Percentiles rank a stretch among this genome's conserved stretches.
phyloP scores from a whole-genome alignment of 257 asterid species.

The Rauvolfia tetraphylla region DNA sequence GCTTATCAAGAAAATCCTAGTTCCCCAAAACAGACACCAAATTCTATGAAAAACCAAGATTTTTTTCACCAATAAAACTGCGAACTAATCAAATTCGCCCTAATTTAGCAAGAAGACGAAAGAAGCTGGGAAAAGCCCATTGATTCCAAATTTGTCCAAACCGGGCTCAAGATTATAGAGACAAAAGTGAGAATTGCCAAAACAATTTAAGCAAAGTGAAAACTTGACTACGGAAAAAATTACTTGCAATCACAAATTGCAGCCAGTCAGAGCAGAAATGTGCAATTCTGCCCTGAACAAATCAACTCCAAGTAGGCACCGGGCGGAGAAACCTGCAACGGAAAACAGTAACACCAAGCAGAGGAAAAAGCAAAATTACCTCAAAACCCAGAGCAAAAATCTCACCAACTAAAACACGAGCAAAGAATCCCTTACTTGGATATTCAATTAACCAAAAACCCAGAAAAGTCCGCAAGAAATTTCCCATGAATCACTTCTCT shows the following conservation, averaged over 20 bases:
- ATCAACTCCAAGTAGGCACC: neutral
- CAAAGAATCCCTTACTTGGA: conserved; percentile 28
- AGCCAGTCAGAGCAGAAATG: conserved; percentile 7
- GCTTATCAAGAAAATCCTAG: neutral
- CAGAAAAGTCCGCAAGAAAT: conserved; percentile 26
- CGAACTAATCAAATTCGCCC: neutral
- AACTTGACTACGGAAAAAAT: neutral
- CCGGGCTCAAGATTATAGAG: neutral
- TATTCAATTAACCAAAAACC: conserved; percentile 27
- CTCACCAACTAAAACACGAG: conserved; percentile 37
- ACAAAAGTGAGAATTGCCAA: neutral
- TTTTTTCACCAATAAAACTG: neutral
- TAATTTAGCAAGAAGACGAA: neutral
- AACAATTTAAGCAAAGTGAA: conserved; percentile 4
- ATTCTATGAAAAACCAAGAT: conserved; percentile 9
- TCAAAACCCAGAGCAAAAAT: conserved; percentile 18
- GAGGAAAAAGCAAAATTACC: neutral
- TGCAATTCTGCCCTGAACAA: neutral
- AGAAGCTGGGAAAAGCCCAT: neutral
- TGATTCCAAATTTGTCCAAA: neutral
- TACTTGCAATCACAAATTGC: neutral
- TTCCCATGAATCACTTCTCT: conserved; percentile 12
- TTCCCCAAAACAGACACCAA: neutral
- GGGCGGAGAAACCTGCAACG: neutral
- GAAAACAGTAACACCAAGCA: conserved; percentile 2